Evolutionary conservation across 805 yeast species (phyloP), one percentile per base, ranked within the genome.

Genomic region (Candida caryicola): DNA sequence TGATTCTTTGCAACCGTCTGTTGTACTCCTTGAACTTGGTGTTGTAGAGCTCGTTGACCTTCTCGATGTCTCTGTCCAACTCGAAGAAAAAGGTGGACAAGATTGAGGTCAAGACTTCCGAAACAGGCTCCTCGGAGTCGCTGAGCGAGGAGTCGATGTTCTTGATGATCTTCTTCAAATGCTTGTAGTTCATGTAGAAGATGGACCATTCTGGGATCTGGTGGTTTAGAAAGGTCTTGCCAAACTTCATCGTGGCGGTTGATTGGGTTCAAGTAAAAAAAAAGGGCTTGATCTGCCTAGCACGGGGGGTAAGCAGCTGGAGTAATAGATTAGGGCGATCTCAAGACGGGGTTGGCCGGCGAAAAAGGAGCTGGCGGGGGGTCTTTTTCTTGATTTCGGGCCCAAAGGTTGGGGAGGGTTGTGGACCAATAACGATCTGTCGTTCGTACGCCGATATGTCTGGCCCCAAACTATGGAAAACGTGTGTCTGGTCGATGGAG

Each of bases 201-300:
- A 77, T 76, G 34, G 79, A 72, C 98, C 98, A 91, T 62, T 89
- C 96, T 3, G 97, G 97, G 40, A 90, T 88, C 69, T 89, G 95
- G 62, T 91, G 95, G 33, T 85, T 71, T 23, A 79, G 65, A 48
- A 86, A 61, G 3, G 87, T 83, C 60, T 85, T 86, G 18, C 91
- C 95, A 58, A 85, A 86, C 71, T 84, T 84, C 91, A 84, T 84
- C 29, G n/a, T 21, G 35, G 29, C 23, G 3, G 23, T n/a, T 18
- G 34, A 16, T 19, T 12, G 3, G 7, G 7, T 13, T 12, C 9
- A 29, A 17, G 16, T 13, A 16, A 21, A 29, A 21, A 18, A 23
- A n/a, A 10, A 29, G 31, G n/a, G n/a, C n/a, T n/a, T n/a, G n/a
- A n/a, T n/a, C n/a, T n/a, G n/a, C n/a, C n/a, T n/a, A n/a, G n/a